phyloP scores from a whole-genome alignment of 2,329 filamentous ascomycete species.

The Fusarium metavorans region DNA sequence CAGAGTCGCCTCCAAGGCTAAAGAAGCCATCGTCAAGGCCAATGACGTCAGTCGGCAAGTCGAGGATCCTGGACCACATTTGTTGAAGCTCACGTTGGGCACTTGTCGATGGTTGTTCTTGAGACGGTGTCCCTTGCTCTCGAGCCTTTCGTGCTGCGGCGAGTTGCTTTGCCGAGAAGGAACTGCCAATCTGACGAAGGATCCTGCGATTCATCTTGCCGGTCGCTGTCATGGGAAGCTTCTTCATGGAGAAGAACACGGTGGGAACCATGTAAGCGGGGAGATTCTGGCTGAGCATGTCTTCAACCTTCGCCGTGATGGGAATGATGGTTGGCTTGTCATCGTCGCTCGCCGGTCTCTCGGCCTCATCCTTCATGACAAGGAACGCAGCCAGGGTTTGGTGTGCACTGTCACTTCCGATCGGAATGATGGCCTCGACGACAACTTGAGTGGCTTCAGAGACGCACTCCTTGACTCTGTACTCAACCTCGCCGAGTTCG shows the following conservation, averaged over 20 bases:
- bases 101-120: conserved; percentile 1
- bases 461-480: conserved; percentile 6
- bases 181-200: conserved; percentile 7
- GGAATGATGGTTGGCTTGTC: neutral
- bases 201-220: conserved; percentile 26
- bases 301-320: neutral
- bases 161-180: neutral
- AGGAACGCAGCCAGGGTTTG: neutral
- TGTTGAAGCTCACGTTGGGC: neutral
- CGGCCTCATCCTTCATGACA: neutral
- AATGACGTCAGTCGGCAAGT: conserved; percentile 49
- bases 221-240: conserved; percentile 22
- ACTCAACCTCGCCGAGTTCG: conserved; percentile 40
- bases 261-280: conserved; percentile 31
- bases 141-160: neutral
- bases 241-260: conserved; percentile 8
- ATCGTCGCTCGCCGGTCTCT: neutral
- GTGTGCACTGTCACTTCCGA: neutral
- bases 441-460: conserved; percentile 3
- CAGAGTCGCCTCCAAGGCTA: conserved; percentile 61
- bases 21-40: conserved; percentile 61
- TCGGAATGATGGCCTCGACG: conserved; percentile 1
- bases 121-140: neutral
- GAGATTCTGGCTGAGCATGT: neutral
- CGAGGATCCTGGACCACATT: conserved; percentile 54